These are phyloP conservation scores for Marchantia polymorpha DNA, from an alignment of 225 moss, liverwort and hornwort genomes.

Conservation along the genomic window DNA sequence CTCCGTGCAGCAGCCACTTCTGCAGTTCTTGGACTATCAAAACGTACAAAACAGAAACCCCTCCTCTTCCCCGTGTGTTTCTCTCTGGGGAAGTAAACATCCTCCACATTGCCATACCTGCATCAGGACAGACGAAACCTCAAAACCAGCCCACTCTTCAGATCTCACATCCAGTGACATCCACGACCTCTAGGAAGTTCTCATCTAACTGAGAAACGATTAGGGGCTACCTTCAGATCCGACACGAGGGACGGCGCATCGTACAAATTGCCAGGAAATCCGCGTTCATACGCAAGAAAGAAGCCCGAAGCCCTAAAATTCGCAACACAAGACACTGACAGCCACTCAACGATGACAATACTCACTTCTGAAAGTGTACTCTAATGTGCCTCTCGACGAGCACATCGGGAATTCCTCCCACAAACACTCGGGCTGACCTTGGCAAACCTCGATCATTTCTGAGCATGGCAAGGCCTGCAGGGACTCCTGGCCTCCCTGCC, in stretches of 20 bases:
- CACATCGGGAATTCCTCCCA: conserved; percentile 73
- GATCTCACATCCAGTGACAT: neutral
- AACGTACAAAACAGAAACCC: conserved; percentile 81
- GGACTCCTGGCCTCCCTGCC: conserved; percentile 37
- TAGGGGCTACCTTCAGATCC: neutral
- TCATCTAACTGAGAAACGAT: neutral
- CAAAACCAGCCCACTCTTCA: neutral
- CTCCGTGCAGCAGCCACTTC: conserved; percentile 65
- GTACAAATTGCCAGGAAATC: neutral
- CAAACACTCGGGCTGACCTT: conserved; percentile 64
- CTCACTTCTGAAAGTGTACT: conserved; percentile 68
- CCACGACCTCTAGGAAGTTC: neutral
- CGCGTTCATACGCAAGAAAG: neutral
- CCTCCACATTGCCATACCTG: conserved; percentile 81
- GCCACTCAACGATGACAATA: neutral
- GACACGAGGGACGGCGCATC: neutral
- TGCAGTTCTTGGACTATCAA: conserved; percentile 63
- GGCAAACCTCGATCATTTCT: conserved; percentile 35
- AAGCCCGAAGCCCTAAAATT: neutral
- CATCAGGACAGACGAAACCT: neutral
- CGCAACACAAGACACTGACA: neutral
- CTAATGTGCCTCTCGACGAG: conserved; percentile 64
- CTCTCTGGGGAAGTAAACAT: conserved; percentile 81
- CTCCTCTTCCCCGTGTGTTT: conserved; percentile 71
- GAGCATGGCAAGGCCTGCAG: conserved; percentile 41